Conservation (phyloP, 2,329 filamentous ascomycete genomes). For the Aspergillus transmontanensis region DNA sequence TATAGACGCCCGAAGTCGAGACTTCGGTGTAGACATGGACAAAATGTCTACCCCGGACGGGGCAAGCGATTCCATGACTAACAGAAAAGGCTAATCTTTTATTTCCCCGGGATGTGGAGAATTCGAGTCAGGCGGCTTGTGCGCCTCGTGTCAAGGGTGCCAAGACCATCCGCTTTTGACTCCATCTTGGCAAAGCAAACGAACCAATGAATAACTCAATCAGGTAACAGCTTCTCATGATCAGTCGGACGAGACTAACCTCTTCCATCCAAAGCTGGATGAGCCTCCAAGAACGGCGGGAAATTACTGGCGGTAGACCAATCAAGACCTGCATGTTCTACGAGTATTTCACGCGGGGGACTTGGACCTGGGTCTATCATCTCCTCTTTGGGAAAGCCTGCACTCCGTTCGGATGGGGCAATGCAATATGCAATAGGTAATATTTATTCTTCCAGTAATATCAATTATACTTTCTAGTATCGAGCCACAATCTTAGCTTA, state of each 20-base stretch:
- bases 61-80: slow-evolving; percentile 9
- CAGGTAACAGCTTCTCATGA: not conserved
- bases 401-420: not conserved
- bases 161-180: slow-evolving; percentile 6
- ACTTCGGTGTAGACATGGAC: too few relatives aligned
- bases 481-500: not conserved
- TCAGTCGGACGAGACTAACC: not conserved
- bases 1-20: too few relatives aligned
- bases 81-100: slow-evolving; percentile 10
- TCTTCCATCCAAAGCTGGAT: not conserved
- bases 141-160: slow-evolving; percentile 1
- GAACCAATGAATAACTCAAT: not conserved
- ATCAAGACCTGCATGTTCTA: not conserved
- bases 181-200: not conserved
- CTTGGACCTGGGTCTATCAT: not conserved
- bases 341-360: not conserved
- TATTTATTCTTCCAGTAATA: not conserved
- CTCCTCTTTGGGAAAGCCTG: not conserved
- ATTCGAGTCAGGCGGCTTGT: not conserved
- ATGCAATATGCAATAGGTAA: not conserved
- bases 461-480: not conserved
- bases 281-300: not conserved
- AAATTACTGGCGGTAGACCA: not conserved
- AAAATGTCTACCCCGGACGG: not conserved
- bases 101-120: not conserved